Evolutionary conservation across 495 filamentous ascomycete genomes (phyloP).

Genomic region (Venustampulla echinocandica): DNA sequence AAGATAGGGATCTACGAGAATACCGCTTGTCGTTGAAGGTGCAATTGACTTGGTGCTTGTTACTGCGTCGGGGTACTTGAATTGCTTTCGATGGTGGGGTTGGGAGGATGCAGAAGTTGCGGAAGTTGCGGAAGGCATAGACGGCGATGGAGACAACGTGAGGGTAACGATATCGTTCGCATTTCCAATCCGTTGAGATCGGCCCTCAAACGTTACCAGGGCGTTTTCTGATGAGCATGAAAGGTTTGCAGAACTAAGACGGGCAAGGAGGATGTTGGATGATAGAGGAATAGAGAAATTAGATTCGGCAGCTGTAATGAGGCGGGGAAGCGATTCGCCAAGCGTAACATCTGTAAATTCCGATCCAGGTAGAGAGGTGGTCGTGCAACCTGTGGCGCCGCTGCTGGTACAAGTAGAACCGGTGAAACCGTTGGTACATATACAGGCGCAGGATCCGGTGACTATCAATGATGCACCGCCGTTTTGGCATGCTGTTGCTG

Average conservation of each 20-base stretch:
- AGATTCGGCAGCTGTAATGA: slow-evolving; percentile 52
- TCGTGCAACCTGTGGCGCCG: slow-evolving; percentile 62
- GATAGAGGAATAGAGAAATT: slow-evolving; percentile 73
- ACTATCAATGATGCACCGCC: slow-evolving; percentile 67
- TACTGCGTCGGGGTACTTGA: background rate
- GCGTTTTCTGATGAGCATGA: slow-evolving; percentile 77
- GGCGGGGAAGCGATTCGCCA: slow-evolving; percentile 63
- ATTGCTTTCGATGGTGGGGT: background rate
- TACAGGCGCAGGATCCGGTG: slow-evolving; percentile 64
- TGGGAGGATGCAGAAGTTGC: slow-evolving; percentile 3
- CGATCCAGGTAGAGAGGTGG: slow-evolving; percentile 39
- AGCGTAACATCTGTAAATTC: slow-evolving; percentile 51
- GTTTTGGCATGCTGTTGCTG: slow-evolving; percentile 53
- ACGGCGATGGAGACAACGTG: background rate
- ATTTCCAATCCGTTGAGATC: slow-evolving; percentile 29
- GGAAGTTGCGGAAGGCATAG: background rate
- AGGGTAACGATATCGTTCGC: slow-evolving; percentile 20
- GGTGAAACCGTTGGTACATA: slow-evolving; percentile 79
- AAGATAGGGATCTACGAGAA: slow-evolving; percentile 25
- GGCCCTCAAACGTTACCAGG: slow-evolving; percentile 69
- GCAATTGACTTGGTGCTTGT: slow-evolving; percentile 17
- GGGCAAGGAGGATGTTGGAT: slow-evolving; percentile 53
- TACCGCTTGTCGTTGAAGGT: slow-evolving; percentile 10
- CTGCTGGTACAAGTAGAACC: slow-evolving; percentile 61
- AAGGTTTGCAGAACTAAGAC: slow-evolving; percentile 65